phyloP scores from a whole-genome alignment of 2,329 filamentous ascomycete genomes.

The Ophiostoma australiae region DNA sequence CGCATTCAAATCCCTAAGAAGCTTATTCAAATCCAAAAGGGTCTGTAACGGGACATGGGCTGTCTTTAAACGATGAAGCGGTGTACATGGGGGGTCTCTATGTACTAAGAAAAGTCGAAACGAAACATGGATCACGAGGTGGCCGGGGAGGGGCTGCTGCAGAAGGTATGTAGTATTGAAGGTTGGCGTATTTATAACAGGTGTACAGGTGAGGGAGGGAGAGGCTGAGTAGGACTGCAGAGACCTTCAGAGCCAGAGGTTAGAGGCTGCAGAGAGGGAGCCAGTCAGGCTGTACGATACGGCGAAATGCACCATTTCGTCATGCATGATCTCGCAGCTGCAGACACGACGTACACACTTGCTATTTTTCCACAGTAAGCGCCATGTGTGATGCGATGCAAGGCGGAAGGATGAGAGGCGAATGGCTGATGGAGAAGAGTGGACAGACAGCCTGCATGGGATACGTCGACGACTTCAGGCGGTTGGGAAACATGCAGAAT shows the following conservation, averaged over 20 bases:
- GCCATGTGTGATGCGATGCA: neutral
- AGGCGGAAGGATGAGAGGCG: neutral
- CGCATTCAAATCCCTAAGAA: neutral
- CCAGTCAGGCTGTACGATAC: neutral
- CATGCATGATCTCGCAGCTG: slow-evolving; percentile 7
- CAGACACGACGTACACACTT: neutral
- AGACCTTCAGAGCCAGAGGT: neutral
- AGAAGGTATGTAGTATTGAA: neutral
- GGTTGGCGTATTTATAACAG: neutral
- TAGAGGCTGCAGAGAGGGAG: neutral
- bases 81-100: neutral
- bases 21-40: neutral
- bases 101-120: neutral
- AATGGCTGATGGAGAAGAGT: neutral
- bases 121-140: slow-evolving; percentile 7
- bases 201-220: neutral
- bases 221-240: neutral
- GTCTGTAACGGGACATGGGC: neutral
- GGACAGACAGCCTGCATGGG: neutral
- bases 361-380: neutral
- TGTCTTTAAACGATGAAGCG: neutral
- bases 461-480: neutral
- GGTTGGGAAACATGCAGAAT: neutral
- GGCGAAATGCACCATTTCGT: neutral
- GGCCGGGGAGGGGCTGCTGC: neutral